Evolutionary conservation across 2,329 filamentous ascomycete genomes (phyloP).

Genomic region (Xylariaceae sp.): DNA sequence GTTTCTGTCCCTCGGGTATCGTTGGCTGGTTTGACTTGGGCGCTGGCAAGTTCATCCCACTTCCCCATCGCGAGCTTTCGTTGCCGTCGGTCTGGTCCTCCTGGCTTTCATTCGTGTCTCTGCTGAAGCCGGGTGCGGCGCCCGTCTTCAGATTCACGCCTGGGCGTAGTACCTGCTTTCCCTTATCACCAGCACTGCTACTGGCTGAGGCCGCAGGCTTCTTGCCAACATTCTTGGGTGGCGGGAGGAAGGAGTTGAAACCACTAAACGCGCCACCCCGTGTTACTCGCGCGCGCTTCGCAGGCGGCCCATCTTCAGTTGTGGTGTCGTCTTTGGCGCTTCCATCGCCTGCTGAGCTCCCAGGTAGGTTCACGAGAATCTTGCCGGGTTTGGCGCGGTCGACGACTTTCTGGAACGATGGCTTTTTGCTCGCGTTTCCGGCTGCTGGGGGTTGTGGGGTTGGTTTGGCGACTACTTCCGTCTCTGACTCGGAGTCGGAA

Average conservation of each 20-base stretch:
- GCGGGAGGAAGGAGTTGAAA: conserved; percentile 81
- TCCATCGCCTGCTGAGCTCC: conserved; percentile 36
- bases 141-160: conserved; percentile 77
- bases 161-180: conserved; percentile 41
- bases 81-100: conserved; percentile 22
- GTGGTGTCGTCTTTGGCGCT: conserved; percentile 31
- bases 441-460: conserved; percentile 13
- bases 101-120: conserved; percentile 41
- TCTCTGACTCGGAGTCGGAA: conserved; percentile 72
- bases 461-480: conserved; percentile 48
- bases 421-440: conserved; percentile 45
- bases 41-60: conserved; percentile 34
- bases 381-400: conserved; percentile 76
- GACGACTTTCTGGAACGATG: conserved; percentile 68
- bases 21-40: conserved; percentile 42
- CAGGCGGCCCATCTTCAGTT: conserved; percentile 52
- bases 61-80: conserved; percentile 14
- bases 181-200: conserved; percentile 27
- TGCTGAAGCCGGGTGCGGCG: conserved; percentile 72
- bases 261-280: conserved; percentile 61
- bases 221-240: conserved; percentile 62
- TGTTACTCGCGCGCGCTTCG: conserved; percentile 62
- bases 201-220: conserved; percentile 33
- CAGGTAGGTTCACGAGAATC: conserved; percentile 74
- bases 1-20: conserved; percentile 52